Base-by-base conservation (phyloP, 768 basidiomycete species). In the Pleurotus platypus region DNA sequence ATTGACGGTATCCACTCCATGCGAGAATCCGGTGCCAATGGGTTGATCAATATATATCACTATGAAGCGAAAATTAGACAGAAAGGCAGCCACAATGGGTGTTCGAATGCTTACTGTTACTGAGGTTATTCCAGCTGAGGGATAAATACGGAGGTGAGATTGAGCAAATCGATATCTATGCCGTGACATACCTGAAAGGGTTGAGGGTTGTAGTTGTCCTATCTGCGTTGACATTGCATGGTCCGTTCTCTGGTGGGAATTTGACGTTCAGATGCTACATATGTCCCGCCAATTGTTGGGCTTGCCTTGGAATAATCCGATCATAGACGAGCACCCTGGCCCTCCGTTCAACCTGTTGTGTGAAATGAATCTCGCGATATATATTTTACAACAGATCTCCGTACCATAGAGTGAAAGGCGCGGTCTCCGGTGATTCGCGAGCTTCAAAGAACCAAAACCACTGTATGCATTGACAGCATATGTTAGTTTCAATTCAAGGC, bases 371-470 rank as follows among this genome's bases (percentile, higher is more conserved):
- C 39, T n/a, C 49, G 39, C n/a, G 18, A 22, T 22, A 48, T 18
- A 26, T 18, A 30, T n/a, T n/a, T 15, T 43, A 48, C 51, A 57
- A 7, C 1, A 46, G 53, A 9, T 13, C 24, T 13, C 24, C 12
- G 12, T 57, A 83, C 85, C 86, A 88, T 20, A 87, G 72, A 2
- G 85, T 85, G 62, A 89, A 82, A 0, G 86, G 86, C 0, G 85
- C 85, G 1, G 76, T 83, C 49, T 84, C 80, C 0, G 85, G 83
- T 2, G 75, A 70, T 27, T 80, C 69, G 12, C 87, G 76, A 2
- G 86, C 78, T 59, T 84, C 87, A 54, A 88, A 89, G 67, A 87
- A 88, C 84, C 86, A 88, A 63, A 87, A 88, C 84, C 83, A 87
- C 85, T 86, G 54, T n/a, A 54, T 3, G 12, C 42, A 35, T 35